Evolutionary conservation across 1,139 yeast genomes (phyloP).

Genomic region (Nakaseomyces glabratus): DNA sequence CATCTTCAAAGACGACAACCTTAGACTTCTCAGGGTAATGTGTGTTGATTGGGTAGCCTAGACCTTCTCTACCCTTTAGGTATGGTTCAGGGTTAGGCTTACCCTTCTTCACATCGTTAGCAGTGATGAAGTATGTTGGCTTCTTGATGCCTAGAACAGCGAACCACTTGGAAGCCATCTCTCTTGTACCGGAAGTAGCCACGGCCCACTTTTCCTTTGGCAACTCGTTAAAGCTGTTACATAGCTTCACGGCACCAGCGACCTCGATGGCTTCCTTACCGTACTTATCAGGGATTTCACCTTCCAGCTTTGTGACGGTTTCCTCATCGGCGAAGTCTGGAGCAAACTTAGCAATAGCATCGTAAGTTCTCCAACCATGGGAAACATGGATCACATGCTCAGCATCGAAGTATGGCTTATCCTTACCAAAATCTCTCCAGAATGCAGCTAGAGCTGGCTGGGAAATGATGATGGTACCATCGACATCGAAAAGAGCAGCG

Average conservation of each 20-base stretch:
- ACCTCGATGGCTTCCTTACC: constrained; percentile 67
- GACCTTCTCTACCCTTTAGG: constrained; percentile 52
- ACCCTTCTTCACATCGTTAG: constrained; percentile 69
- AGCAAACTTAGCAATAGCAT: constrained; percentile 64
- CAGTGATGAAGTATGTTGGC: constrained; percentile 72
- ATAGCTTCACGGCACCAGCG: constrained; percentile 61
- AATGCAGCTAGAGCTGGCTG: constrained; percentile 75
- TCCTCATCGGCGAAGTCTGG: constrained; percentile 65
- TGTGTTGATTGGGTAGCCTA: constrained; percentile 42
- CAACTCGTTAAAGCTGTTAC: constrained; percentile 32
- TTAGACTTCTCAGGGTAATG: constrained; percentile 33
- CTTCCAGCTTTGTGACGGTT: constrained; percentile 64
- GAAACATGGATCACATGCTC: constrained; percentile 63
- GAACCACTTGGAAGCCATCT: constrained; percentile 74
- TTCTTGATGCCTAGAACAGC: constrained; percentile 50
- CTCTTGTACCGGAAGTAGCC: constrained; percentile 74
- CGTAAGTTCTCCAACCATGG: constrained; percentile 78
- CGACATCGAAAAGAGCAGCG: constrained; percentile 63
- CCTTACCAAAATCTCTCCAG: constrained; percentile 67
- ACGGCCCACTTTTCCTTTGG: constrained; percentile 62
- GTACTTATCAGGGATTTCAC: constrained; percentile 60
- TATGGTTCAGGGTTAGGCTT: constrained; percentile 84
- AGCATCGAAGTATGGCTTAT: constrained; percentile 62
- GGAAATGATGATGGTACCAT: constrained; percentile 77
- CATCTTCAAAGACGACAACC: constrained; percentile 44